Base-by-base conservation (phyloP, 768 basidiomycete genomes). In the Phaeotremella skinneri region DNA sequence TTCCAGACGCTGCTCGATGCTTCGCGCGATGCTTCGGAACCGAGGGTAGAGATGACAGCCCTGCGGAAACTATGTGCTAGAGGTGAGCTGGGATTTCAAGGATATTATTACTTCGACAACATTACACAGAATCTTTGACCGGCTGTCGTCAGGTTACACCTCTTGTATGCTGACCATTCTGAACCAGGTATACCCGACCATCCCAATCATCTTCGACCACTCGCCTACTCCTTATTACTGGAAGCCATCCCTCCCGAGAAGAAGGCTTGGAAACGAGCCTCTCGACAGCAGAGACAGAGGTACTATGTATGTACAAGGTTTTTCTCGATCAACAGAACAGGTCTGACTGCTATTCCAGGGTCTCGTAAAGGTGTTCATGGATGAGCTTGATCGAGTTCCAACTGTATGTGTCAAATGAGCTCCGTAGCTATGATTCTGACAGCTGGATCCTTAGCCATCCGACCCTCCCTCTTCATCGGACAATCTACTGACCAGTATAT, bases 1-100 rank as follows among this genome's bases (percentile, higher is more conserved):
- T 76, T 73, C 49, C 68, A 70, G 49, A 34, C 65, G 9, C 59
- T 74, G 16, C 67, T 76, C 26, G 74, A 74, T 59, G 60, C 63
- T 2, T 70, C 67, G 2, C 25, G 50, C 2, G 26, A 56, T 27
- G 67, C 63, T n/a, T 51, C 62, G 2, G 70, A 70, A 47, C 58
- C 31, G 0, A 47, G 34, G 3, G 67, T 77, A 14, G 70, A 74
- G 43, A 54, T 77, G 26, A 51, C 61, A 16, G 52, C 65, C 1
- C 62, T 76, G 16, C 56, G 74, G 21, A 48, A 57, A 27, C 60
- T 76, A 1, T 73, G 73, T 48, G 61, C 66, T 7, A 58, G 61
- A 62, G 76, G 76, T 77, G 20, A 49, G 43, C 23, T n/a, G n/a
- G n/a, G n/a, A n/a, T n/a, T n/a, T n/a, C n/a, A n/a, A n/a, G n/a